Evolutionary conservation across 805 yeast genomes (phyloP).

Genomic region (Komagataella populi): DNA sequence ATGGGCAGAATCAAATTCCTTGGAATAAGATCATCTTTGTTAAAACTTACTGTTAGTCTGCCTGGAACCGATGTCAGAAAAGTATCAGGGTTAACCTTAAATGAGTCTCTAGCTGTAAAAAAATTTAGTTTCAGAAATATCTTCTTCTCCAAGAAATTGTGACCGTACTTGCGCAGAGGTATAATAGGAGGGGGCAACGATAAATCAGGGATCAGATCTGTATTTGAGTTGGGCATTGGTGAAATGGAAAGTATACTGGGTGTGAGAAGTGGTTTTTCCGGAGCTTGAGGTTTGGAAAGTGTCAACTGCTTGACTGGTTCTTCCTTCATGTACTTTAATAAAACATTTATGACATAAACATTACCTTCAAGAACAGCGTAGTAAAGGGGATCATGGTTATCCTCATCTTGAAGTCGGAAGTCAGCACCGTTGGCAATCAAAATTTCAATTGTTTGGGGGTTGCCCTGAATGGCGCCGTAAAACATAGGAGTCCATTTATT

Average conservation of each 20-base stretch:
- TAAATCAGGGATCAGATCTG: slow-evolving; percentile 78
- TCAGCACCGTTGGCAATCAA: slow-evolving; percentile 66
- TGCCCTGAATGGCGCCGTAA: slow-evolving; percentile 83
- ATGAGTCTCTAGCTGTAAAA: slow-evolving; percentile 31
- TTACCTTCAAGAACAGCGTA: slow-evolving; percentile 95
- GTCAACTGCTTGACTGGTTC: neutral
- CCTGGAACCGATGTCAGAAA: slow-evolving; percentile 47
- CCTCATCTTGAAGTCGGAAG: slow-evolving; percentile 57
- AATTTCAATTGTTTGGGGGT: slow-evolving; percentile 51
- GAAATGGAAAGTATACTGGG: neutral
- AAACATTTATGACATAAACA: slow-evolving; percentile 60
- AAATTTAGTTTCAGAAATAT: slow-evolving; percentile 70
- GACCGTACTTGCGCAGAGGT: slow-evolving; percentile 90
- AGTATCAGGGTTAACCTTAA: slow-evolving; percentile 30
- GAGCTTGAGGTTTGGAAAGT: slow-evolving; percentile 9
- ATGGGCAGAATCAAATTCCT: slow-evolving; percentile 74
- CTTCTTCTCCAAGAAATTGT: slow-evolving; percentile 84
- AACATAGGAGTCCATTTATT: slow-evolving; percentile 92
- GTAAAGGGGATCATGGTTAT: slow-evolving; percentile 67
- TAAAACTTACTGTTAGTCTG: slow-evolving; percentile 70
- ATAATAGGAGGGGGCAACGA: slow-evolving; percentile 93
- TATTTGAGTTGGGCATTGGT: slow-evolving; percentile 12
- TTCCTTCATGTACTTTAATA: slow-evolving; percentile 24
- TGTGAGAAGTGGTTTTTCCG: neutral
- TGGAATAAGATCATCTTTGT: slow-evolving; percentile 72